Evolutionary conservation across 129 eudicot species (phyloP), one percentile per base, ranked within the genome.

Genomic region (Ambrosia artemisiifolia): DNA sequence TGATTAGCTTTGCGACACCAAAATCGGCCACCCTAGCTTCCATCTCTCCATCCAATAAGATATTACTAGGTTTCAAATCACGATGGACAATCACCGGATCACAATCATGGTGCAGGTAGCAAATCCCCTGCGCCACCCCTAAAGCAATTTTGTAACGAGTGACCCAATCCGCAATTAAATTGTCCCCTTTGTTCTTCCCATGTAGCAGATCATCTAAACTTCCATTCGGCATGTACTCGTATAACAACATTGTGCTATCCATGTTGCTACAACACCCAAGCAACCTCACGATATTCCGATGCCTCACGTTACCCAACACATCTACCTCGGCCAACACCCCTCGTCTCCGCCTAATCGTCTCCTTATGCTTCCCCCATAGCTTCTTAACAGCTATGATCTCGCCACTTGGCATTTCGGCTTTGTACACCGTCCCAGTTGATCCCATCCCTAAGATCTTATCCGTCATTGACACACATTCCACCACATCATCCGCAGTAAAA

Each of bases 221-320:
- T 3, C 99, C 99, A 28, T 95, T 95, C 12, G 99, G 99, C 99
- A 95, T 95, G 84, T 95, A 91, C 73, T 95, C 99, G 34, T 95
- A 95, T 2, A 95, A 62, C 85, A 95, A 43, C 99, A 95, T 84
- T 53, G 99, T 95, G 74, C 86, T 81, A 61, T 86, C 86, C 8
- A 73, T 84, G 79, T 95, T 95, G 72, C 87, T 95, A 44, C 99
- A 95, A 68, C 96, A 95, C 5, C 99, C 99, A 56, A 95, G 40
- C 65, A 95, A 75, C 66, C 99, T 79, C 24, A 95, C 99, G 0
- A 95, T 95, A 66, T 95, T 95, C 48, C 99, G 69, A 65, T 95
- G 99, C 44, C 99, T 76, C 12, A 95, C 97, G 72, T 83, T 91
- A 43, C 99, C 99, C 36, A 95, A 70, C 9, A 95, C 97, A 1